A percentile compares a stretch with the other conserved stretches of the same genome.
These are phyloP conservation scores for Phytopythium delawarense DNA, from an alignment of 352 stramenopile species.

Conservation along the genomic window DNA sequence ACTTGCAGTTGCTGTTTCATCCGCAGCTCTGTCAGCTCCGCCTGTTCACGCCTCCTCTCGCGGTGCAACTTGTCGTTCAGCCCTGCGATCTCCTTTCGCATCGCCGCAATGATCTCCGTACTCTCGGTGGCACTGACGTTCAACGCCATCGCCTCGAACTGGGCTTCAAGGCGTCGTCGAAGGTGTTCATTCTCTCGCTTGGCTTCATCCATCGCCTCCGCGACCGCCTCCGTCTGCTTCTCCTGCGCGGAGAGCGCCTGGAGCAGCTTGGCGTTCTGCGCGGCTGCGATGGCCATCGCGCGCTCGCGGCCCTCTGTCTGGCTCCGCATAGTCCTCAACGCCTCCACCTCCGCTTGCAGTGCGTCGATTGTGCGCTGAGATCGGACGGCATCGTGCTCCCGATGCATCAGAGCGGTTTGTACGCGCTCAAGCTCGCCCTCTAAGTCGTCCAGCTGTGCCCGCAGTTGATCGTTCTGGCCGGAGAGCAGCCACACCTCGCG, in stretches of 20 bases:
- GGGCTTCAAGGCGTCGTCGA: constrained; percentile 15
- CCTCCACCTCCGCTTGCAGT: constrained; percentile 50
- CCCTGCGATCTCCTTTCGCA: constrained; percentile 16
- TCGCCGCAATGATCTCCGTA: constrained; percentile 28
- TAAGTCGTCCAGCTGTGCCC: constrained; percentile 58
- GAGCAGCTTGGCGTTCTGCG: constrained; percentile 67
- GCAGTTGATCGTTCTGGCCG: constrained; percentile 62
- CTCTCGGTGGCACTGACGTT: constrained; percentile 29
- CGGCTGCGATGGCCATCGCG: constrained; percentile 71
- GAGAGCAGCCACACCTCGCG: constrained; percentile 69
- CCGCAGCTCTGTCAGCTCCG: constrained; percentile 37
- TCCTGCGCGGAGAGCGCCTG: constrained; percentile 62
- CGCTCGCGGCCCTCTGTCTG: constrained; percentile 57
- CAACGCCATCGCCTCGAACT: constrained; percentile 20
- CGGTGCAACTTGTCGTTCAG: constrained; percentile 52
- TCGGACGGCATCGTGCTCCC: constrained; percentile 56
- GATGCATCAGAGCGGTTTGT: constrained; percentile 44
- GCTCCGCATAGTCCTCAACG: constrained; percentile 42
- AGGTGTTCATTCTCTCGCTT: constrained; percentile 41
- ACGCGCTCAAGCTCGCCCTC: constrained; percentile 58
- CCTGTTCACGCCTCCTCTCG: constrained; percentile 42
- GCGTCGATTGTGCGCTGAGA: constrained; percentile 53
- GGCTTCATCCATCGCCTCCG: constrained; percentile 13
- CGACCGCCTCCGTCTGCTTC: constrained; percentile 22
- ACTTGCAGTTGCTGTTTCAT: constrained; percentile 55